Conservation (phyloP, 2,329 filamentous ascomycete species). For the Epichloe baconii region DNA sequence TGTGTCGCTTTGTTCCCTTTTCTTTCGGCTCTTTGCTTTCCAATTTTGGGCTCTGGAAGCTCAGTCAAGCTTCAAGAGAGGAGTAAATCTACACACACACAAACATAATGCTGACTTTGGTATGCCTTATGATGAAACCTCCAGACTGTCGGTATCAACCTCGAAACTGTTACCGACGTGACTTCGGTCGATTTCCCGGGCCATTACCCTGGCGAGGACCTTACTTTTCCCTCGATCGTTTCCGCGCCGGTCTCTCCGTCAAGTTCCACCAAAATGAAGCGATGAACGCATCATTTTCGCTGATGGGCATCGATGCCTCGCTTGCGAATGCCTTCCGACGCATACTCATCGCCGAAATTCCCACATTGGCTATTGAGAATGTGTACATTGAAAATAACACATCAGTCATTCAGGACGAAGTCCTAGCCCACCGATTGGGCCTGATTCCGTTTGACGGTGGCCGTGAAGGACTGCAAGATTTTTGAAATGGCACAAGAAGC, state of each 20-base stretch:
- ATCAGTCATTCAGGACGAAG: constrained; percentile 94
- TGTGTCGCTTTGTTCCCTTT: background rate
- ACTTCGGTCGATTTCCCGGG: constrained; percentile 84
- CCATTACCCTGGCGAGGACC: constrained; percentile 80
- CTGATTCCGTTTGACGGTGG: constrained; percentile 79
- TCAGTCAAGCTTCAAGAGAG: background rate
- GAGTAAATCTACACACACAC: background rate
- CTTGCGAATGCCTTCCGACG: constrained; percentile 96
- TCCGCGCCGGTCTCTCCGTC: constrained; percentile 57
- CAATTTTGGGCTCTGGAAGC: background rate
- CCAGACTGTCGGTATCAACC: constrained; percentile 74
- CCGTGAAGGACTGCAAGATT: constrained; percentile 60
- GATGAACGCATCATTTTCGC: constrained; percentile 73
- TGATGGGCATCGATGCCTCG: constrained; percentile 81
- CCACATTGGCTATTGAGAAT: constrained; percentile 84
- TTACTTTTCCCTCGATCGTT: constrained; percentile 62
- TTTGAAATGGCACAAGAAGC: constrained; percentile 73
- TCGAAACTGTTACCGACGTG: constrained; percentile 82
- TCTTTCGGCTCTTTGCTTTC: background rate
- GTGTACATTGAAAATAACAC: constrained; percentile 95
- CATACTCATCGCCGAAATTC: constrained; percentile 88
- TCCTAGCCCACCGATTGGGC: constrained; percentile 79
- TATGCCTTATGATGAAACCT: background rate
- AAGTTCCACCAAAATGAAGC: constrained; percentile 74
- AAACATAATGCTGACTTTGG: background rate